These are phyloP conservation scores for Blastocystis sp. DNA, from an alignment of 352 stramenopile genomes.

Conservation along the genomic window DNA sequence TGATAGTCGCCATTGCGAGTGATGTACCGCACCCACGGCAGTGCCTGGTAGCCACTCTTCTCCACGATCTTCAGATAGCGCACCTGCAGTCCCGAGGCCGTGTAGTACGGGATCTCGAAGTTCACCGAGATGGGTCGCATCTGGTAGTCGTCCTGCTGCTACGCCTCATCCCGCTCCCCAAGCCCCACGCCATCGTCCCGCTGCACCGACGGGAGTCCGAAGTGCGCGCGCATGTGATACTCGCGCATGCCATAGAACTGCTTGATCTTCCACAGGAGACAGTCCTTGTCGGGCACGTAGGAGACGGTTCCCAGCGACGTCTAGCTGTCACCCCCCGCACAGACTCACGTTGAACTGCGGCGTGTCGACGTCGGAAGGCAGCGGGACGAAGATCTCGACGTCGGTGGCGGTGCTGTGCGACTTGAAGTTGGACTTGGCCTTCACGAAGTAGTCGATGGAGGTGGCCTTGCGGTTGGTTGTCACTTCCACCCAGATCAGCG, in stretches of 20 bases:
- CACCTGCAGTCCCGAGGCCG: conserved; percentile 89
- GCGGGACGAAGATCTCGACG: conserved; percentile 98
- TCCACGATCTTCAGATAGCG: conserved; percentile 99
- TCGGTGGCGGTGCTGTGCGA: conserved; percentile 92
- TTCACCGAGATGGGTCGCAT: conserved; percentile 71
- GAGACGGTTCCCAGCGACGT: conserved; percentile 39
- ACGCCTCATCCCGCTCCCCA: background rate
- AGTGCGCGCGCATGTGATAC: conserved; percentile 96
- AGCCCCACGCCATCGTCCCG: conserved; percentile 64
- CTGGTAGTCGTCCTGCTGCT: conserved; percentile 68
- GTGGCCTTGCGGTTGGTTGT: conserved; percentile 78
- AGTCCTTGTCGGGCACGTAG: conserved; percentile 93
- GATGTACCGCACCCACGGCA: conserved; percentile 99
- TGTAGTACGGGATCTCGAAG: conserved; percentile 75
- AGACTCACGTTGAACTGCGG: conserved; percentile 86
- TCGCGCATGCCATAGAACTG: conserved; percentile 93
- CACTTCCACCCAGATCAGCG: conserved; percentile 92
- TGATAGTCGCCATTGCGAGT: conserved; percentile 98
- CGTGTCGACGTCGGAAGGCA: conserved; percentile 92
- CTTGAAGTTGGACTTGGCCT: conserved; percentile 97
- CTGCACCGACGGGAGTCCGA: conserved; percentile 89
- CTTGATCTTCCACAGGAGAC: conserved; percentile 97
- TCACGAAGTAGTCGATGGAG: conserved; percentile 65
- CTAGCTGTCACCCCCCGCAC: background rate
- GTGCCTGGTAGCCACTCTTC: conserved; percentile 91